phyloP scores from a whole-genome alignment of 1,284 basidiomycete species.

The Apiotrichum porosum region DNA sequence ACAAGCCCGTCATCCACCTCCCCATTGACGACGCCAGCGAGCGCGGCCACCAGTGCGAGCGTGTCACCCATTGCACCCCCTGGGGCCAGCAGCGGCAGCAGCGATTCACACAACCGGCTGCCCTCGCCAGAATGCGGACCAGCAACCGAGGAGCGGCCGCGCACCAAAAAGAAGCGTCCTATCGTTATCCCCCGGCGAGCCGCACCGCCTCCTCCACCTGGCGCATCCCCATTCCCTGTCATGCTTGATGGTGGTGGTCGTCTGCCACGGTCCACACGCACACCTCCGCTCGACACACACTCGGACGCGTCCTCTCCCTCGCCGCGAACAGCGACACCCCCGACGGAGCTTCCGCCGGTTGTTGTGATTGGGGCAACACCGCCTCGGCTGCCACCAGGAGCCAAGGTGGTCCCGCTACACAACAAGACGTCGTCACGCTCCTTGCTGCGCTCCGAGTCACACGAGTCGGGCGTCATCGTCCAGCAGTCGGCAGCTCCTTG shows the following conservation, averaged over 20 bases:
- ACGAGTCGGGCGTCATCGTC: too few relatives aligned
- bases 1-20: background rate
- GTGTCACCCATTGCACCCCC: too few relatives aligned
- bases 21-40: background rate
- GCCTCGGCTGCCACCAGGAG: background rate
- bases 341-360: background rate
- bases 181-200: conserved; percentile 33
- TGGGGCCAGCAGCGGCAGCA: too few relatives aligned
- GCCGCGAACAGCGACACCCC: background rate
- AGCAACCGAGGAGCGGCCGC: background rate
- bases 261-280: too few relatives aligned
- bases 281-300: background rate
- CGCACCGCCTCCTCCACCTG: conserved; percentile 27
- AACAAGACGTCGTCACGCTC: background rate
- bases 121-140: background rate
- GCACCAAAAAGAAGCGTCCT: conserved; percentile 27
- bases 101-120: too few relatives aligned
- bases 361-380: conserved; percentile 1
- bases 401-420: too few relatives aligned
- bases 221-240: conserved; percentile 10
- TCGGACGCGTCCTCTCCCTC: background rate
- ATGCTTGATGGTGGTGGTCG: too few relatives aligned
- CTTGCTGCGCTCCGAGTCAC: too few relatives aligned
- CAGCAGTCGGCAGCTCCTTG: conserved; percentile 19
- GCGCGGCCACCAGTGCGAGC: background rate